Base-by-base conservation (phyloP, 129 eudicot genomes). In the Solidago caesia region DNA sequence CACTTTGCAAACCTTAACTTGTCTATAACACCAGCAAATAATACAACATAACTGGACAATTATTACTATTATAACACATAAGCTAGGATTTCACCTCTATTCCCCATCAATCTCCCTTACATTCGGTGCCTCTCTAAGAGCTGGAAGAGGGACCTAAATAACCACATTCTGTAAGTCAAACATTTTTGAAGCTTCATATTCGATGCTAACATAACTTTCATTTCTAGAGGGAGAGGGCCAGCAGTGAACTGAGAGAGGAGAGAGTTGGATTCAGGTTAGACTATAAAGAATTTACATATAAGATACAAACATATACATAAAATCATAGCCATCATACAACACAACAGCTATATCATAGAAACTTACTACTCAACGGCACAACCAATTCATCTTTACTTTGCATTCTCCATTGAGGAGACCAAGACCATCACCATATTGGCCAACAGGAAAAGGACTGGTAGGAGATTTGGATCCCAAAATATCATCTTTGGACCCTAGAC, bases 221-320 rank as follows among this genome's bases (percentile, higher is more conserved):
- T 82, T 89, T 27, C 97, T 97, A 83, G 99, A 95, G 70, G 89
- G 92, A 49, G 99, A 91, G 29, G 99, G 97, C 97, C 96, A 95
- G 79, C 99, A 91, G 83, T 89, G 89, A 67, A 91, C 99, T 95
- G 87, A 70, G 51, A 71, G 39, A 82, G 8, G 21, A 56, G 72
- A 63, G 47, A 56, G 44, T 9, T 77, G 42, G 48, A 52, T 44
- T 26, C 33, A 64, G 21, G 41, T 25, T 58, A 44, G 25, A 16
- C 58, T 69, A 45, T 26, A 68, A 56, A n/a, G 42, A 12, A 6
- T 5, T 14, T 43, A 43, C 53, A 66, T 15, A 52, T 52, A 66
- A n/a, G 10, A 44, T 42, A 66, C 51, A 69, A 77, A 68, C 63
- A 69, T 7, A 67, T 10, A 70, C 6, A 79, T 61, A 11, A 64